Percentiles rank a stretch among this genome's conserved stretches.
Evolutionary conservation across 495 filamentous ascomycete genomes (phyloP).

Genomic region (Penicillium longicatenatum): DNA sequence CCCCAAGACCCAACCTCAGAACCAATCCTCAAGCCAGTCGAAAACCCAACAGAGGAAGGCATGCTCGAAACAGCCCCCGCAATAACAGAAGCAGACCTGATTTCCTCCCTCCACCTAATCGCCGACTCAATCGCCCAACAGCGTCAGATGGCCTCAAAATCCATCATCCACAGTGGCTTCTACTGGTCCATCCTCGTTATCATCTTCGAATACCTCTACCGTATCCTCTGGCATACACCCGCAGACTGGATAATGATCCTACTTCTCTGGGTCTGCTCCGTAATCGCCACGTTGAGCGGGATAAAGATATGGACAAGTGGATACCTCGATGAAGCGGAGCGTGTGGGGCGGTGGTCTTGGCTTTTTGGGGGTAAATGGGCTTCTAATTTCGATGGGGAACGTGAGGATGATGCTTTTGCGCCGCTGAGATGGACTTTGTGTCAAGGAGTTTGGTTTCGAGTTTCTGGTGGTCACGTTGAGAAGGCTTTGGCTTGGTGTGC

Average conservation of each 20-base stretch:
- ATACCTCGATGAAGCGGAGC: constrained; percentile 57
- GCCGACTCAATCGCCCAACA: constrained; percentile 65
- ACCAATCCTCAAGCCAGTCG: background rate
- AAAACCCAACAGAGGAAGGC: background rate
- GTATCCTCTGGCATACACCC: constrained; percentile 42
- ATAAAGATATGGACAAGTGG: constrained; percentile 40
- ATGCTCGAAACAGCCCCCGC: constrained; percentile 18
- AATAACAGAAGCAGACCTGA: constrained; percentile 36
- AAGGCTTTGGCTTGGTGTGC: too few relatives aligned
- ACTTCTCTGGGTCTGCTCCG: constrained; percentile 39
- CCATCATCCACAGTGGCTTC: constrained; percentile 55
- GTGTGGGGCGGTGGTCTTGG: constrained; percentile 48
- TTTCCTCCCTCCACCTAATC: constrained; percentile 52
- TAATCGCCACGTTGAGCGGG: constrained; percentile 46
- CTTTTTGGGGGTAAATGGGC: constrained; percentile 30
- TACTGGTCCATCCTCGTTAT: constrained; percentile 38
- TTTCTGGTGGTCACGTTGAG: background rate
- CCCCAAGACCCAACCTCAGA: background rate
- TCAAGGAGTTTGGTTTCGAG: background rate
- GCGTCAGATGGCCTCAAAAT: constrained; percentile 52
- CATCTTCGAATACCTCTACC: constrained; percentile 36
- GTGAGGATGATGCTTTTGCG: background rate
- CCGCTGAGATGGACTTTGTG: background rate
- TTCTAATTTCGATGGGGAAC: background rate
- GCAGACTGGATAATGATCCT: constrained; percentile 18